Base-by-base conservation (phyloP, 768 basidiomycete species). In the Phaeotremella fagi region DNA sequence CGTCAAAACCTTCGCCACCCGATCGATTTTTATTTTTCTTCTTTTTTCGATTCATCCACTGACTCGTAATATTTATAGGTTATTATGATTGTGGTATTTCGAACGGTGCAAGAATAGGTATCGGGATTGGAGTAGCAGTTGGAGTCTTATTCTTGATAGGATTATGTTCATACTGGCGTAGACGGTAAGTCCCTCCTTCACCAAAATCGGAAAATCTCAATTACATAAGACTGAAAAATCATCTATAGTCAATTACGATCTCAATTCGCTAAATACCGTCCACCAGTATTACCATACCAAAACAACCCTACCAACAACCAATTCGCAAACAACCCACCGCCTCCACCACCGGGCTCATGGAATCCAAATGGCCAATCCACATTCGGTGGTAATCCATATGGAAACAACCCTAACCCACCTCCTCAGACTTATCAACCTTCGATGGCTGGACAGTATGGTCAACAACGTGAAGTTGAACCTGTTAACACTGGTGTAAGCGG, bases 61-160 rank as follows among this genome's bases (percentile, higher is more conserved):
- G 31, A 16, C 31, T 33, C 31, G 16, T 33, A 33, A 16, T 16
- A 7, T 33, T 33, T 33, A 18, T 18, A 41, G 38, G 38, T 22
- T 63, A 64, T 31, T 63, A 64, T 36, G 65, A 68, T 48, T 55
- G 65, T 37, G 71, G 71, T 0, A 46, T 74, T 0, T 24, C 45
- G 3, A 59, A 66, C 48, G 68, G 68, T 12, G 67, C 71, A 6
- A 45, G 73, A 18, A 58, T 65, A 18, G 73, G 71, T 50, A 71
- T 74, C 49, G 73, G 71, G 48, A 48, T 71, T 18, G 72, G 67
- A 46, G 46, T 73, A 6, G 73, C 66, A 4, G 64, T 51, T 14
- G 66, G 45, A 38, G 61, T 70, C 4, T 24, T 70, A 0, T 24
- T 66, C 12, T 33, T 70, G 4, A 61, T 62, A 25, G 15, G 42